Evolutionary conservation across 176 grass and related monocot species (phyloP).

Genomic region (Puccinellia tenuiflora): DNA sequence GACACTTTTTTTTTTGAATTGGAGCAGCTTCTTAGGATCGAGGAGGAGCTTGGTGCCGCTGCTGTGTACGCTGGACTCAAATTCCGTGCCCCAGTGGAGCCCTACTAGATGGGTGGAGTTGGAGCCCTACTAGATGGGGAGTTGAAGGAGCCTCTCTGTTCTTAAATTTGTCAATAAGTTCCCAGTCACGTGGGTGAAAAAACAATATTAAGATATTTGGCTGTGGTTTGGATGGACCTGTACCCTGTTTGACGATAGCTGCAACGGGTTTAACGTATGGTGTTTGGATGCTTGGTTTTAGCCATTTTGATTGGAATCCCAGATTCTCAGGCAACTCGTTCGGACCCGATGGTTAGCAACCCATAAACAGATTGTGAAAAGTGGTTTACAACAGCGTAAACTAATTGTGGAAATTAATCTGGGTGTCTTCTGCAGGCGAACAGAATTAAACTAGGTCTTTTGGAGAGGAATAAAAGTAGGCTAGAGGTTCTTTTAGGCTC

Average conservation of each 20-base stretch:
- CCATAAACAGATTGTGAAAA: too few relatives aligned
- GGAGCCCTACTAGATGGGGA: too few relatives aligned
- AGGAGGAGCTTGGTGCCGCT: slow-evolving; percentile 71
- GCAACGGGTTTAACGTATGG: background rate
- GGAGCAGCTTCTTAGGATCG: slow-evolving; percentile 78
- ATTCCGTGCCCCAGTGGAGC: slow-evolving; percentile 64
- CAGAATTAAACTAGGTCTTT: too few relatives aligned
- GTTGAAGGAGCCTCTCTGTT: background rate
- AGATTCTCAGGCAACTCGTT: too few relatives aligned
- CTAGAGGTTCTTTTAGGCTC: too few relatives aligned
- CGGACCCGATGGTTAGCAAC: too few relatives aligned
- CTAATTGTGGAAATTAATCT: too few relatives aligned
- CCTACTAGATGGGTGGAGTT: slow-evolving; percentile 64
- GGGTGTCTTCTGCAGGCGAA: too few relatives aligned
- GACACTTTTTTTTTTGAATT: background rate
- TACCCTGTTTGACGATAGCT: background rate
- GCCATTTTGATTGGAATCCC: too few relatives aligned
- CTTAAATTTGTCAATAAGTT: slow-evolving; percentile 28
- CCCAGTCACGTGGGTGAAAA: background rate
- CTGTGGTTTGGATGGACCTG: background rate
- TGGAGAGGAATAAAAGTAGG: too few relatives aligned
- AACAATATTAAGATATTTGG: background rate
- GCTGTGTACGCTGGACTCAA: slow-evolving; percentile 74
- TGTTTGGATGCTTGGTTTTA: background rate
- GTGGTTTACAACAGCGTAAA: too few relatives aligned